Conservation (phyloP, 2,329 filamentous ascomycete genomes). For the Septoria petroselini region DNA sequence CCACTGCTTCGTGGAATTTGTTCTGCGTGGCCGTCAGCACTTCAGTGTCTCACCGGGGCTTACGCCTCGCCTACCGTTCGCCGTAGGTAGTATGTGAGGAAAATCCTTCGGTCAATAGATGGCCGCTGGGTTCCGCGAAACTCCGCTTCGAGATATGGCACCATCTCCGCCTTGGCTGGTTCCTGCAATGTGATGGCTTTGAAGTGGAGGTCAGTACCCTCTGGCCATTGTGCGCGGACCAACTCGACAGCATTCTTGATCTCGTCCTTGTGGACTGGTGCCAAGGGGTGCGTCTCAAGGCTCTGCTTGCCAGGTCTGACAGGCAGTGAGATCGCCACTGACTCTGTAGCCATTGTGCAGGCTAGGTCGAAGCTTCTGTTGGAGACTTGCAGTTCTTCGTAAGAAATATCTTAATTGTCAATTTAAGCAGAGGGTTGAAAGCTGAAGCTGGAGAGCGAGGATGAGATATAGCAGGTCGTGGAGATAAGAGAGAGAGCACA, state of each 20-base stretch:
- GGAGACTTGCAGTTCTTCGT: background rate
- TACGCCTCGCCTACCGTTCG: constrained; percentile 52
- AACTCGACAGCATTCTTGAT: constrained; percentile 53
- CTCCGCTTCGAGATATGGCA: constrained; percentile 37
- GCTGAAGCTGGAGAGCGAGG: background rate
- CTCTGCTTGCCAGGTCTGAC: constrained; percentile 28
- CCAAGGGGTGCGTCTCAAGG: constrained; percentile 53
- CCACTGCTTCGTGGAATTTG: constrained; percentile 60
- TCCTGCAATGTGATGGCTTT: constrained; percentile 58
- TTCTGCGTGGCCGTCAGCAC: constrained; percentile 42
- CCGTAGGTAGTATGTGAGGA: constrained; percentile 54
- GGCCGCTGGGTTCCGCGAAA: constrained; percentile 37
- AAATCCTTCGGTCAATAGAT: constrained; percentile 52
- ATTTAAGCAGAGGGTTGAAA: background rate
- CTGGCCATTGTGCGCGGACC: constrained; percentile 55
- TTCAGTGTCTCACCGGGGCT: background rate
- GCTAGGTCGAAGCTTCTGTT: background rate
- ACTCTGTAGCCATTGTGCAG: constrained; percentile 21
- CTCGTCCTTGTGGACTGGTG: constrained; percentile 57
- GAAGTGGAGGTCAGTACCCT: constrained; percentile 56
- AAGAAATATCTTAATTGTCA: background rate
- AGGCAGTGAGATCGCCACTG: constrained; percentile 27
- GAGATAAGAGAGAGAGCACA: background rate
- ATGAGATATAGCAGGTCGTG: background rate
- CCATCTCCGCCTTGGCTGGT: constrained; percentile 35